Percentiles rank a stretch among this genome's conserved stretches.
Conservation (phyloP, 768 basidiomycete species). For the Udeniomyces megalosporus region DNA sequence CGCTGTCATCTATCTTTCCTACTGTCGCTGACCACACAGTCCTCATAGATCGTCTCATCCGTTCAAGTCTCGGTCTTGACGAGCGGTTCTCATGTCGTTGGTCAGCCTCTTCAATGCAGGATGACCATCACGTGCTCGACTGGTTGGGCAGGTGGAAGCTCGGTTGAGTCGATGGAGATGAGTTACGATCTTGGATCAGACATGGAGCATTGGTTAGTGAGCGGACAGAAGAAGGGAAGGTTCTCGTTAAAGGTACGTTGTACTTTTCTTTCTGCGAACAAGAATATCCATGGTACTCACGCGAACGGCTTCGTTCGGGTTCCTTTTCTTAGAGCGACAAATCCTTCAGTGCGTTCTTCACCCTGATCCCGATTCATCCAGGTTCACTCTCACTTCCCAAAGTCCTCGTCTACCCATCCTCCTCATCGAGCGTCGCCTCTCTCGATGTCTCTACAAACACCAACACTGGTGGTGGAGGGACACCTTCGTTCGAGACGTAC, state of each 20-base stretch:
- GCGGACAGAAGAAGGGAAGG: slow-evolving; percentile 72
- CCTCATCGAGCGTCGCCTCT: slow-evolving; percentile 33
- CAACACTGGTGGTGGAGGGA: slow-evolving; percentile 23
- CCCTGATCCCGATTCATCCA: slow-evolving; percentile 72
- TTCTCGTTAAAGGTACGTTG: slow-evolving; percentile 53
- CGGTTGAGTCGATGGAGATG: slow-evolving; percentile 36
- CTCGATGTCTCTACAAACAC: slow-evolving; percentile 38
- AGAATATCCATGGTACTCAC: too few species aligned
- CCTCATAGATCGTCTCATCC: slow-evolving; percentile 1
- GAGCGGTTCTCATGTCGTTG: slow-evolving; percentile 38
- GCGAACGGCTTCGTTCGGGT: not conserved
- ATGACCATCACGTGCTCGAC: slow-evolving; percentile 56
- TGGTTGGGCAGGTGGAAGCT: slow-evolving; percentile 39
- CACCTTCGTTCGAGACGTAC: slow-evolving; percentile 44
- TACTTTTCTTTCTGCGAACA: not conserved
- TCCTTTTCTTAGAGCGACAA: slow-evolving; percentile 40
- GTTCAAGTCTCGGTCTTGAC: not conserved
- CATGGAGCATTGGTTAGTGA: slow-evolving; percentile 68
- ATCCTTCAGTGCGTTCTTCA: slow-evolving; percentile 46
- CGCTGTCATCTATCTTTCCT: not conserved
- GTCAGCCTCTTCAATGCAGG: slow-evolving; percentile 60
- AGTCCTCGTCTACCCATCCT: slow-evolving; percentile 38
- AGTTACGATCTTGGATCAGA: slow-evolving; percentile 64
- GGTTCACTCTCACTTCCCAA: slow-evolving; percentile 65
- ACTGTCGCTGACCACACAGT: not conserved